Evolutionary conservation across 2,329 filamentous ascomycete genomes (phyloP).

Genomic region (Dactylellina haptotyla): DNA sequence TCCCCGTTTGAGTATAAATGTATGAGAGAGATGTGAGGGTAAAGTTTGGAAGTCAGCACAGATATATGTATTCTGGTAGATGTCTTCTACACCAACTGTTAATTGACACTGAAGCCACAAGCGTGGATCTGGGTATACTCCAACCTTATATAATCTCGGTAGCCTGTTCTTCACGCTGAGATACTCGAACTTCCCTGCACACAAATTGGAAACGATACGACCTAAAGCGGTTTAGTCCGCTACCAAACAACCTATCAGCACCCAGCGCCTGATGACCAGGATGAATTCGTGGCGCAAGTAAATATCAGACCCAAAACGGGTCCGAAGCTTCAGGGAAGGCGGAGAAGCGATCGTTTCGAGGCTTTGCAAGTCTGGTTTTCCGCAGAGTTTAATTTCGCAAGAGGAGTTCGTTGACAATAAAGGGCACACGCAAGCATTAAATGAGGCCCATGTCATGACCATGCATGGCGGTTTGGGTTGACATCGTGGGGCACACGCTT

Average conservation of each 20-base stretch:
- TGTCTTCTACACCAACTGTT: too few relatives aligned
- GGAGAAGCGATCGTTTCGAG: not conserved
- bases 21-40: too few relatives aligned
- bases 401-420: not conserved
- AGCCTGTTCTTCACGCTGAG: too few relatives aligned
- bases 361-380: not conserved
- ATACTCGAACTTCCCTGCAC: not conserved
- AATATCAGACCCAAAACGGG: not conserved
- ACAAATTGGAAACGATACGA: slow-evolving; percentile 26
- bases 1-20: too few relatives aligned
- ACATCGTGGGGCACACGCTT: not conserved
- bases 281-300: slow-evolving; percentile 19
- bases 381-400: slow-evolving; percentile 2
- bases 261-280: slow-evolving; percentile 2
- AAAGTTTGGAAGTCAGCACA: too few relatives aligned
- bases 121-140: not conserved
- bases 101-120: not conserved
- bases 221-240: slow-evolving; percentile 32
- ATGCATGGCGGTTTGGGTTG: not conserved
- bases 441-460: too few relatives aligned
- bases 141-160: slow-evolving; percentile 30
- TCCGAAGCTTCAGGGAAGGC: slow-evolving; percentile 8
- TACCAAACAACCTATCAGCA: not conserved
- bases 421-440: not conserved
- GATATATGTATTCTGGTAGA: too few relatives aligned